Conservation (phyloP, 164 flowering plant genomes). For the Annona cherimola region DNA sequence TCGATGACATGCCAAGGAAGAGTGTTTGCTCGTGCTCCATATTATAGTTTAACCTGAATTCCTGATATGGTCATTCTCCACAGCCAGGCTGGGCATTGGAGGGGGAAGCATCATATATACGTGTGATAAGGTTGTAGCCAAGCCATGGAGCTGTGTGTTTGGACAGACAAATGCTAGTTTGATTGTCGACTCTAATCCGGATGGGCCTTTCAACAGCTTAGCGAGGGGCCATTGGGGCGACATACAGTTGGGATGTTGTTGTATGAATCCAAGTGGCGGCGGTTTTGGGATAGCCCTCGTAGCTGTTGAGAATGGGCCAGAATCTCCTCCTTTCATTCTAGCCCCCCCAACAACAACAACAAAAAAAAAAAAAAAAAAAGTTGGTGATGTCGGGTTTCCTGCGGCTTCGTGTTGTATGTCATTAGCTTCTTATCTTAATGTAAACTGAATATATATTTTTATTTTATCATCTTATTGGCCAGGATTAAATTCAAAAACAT, state of each 20-base stretch:
- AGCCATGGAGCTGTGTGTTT: neutral
- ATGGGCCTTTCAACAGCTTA: neutral
- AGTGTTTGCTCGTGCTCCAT: slow-evolving; percentile 49
- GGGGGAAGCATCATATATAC: neutral
- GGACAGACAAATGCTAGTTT: neutral
- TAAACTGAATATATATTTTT: too few species aligned
- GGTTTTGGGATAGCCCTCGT: neutral
- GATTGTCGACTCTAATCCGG: neutral
- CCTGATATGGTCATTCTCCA: neutral
- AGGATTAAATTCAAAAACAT: too few species aligned
- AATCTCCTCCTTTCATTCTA: too few species aligned
- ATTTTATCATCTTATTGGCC: too few species aligned
- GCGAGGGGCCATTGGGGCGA: neutral
- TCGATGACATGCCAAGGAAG: slow-evolving; percentile 49
- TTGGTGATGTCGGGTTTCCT: too few species aligned
- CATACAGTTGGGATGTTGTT: neutral
- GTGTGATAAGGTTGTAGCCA: neutral
- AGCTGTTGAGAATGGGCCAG: neutral
- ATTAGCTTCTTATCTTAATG: too few species aligned
- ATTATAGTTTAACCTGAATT: slow-evolving; percentile 23
- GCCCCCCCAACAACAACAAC: too few species aligned
- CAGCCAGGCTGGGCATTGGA: neutral
- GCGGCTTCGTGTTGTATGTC: too few species aligned
- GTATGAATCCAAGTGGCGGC: neutral
- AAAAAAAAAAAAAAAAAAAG: too few species aligned